A percentile compares a stretch with the other conserved stretches of the same genome.
Conservation (phyloP, 2,329 filamentous ascomycete genomes). For the Tolypocladium cylindrosporum region DNA sequence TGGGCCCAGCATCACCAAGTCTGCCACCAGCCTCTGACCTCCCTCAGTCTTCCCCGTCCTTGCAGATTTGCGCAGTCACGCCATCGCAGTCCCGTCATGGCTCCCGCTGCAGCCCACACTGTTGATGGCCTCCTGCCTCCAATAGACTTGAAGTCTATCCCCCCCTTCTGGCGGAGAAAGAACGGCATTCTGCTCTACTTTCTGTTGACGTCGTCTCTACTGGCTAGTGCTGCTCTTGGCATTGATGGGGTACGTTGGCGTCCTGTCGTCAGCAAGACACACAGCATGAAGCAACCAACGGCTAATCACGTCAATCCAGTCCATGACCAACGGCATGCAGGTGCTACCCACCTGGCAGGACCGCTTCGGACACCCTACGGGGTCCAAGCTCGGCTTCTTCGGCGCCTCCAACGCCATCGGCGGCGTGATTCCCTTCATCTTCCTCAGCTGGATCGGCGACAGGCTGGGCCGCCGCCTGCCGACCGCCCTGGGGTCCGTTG, state of each 20-base stretch:
- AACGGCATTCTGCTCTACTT: slow-evolving; percentile 33
- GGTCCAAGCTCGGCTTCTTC: slow-evolving; percentile 27
- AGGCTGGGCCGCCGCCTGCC: slow-evolving; percentile 21
- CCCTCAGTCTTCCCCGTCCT: neutral
- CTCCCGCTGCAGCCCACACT: slow-evolving; percentile 20
- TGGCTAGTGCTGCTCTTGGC: slow-evolving; percentile 29
- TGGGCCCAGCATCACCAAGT: neutral
- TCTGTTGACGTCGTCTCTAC: slow-evolving; percentile 29
- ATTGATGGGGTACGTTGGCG: slow-evolving; percentile 28
- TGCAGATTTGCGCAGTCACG: neutral
- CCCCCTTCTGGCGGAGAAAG: slow-evolving; percentile 25
- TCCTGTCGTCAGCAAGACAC: neutral
- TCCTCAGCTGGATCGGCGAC: slow-evolving; percentile 25
- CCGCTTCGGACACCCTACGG: slow-evolving; percentile 25
- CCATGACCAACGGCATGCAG: slow-evolving; percentile 30
- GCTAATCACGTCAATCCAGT: slow-evolving; percentile 8
- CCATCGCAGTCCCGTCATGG: slow-evolving; percentile 12
- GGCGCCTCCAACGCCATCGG: slow-evolving; percentile 29
- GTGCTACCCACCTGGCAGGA: slow-evolving; percentile 26
- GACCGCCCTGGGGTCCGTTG: slow-evolving; percentile 24
- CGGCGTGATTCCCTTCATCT: slow-evolving; percentile 26
- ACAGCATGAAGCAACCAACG: neutral
- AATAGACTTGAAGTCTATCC: slow-evolving; percentile 18
- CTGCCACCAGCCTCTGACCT: neutral
- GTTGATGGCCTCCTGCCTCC: slow-evolving; percentile 18